Evolutionary conservation across 2,329 filamentous ascomycete species (phyloP), one percentile per base, ranked within the genome.

Genomic region (Diaporthe sp.): DNA sequence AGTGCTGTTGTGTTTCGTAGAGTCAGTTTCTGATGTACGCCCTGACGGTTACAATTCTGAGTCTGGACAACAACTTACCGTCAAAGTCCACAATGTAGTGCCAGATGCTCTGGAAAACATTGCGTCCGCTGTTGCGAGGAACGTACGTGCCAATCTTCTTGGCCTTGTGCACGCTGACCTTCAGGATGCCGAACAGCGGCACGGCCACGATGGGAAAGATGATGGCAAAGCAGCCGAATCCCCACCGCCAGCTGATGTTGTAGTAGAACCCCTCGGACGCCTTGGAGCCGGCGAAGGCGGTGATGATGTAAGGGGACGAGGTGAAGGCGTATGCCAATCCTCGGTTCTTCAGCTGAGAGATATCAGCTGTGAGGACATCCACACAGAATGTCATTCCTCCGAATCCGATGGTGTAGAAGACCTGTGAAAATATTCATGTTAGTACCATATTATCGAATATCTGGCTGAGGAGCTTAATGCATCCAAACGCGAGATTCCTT

Each of bases 311-410:
- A 1, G 92, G 92, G 0, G 91, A 89, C 49, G 89, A 87, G 34
- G 91, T 91, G 76, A 93, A 88, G 6, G 90, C 90, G 53, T 90
- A 90, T 13, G 92, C 88, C 75, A 94, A 85, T 15, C 89, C 90
- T 80, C 92, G 89, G 79, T 92, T 92, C 80, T 89, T 88, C n/a
- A 94, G 83, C 51, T 88, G 87, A 22, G 91, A 92, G 3, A 89
- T 91, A 79, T 94, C 92, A 71, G 92, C 90, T 58, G 91, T 89
- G 80, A 94, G 90, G 44, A 94, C 89, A 74, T 90, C 89, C 75
- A 92, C 85, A 42, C 90, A 86, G 79, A 91, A 93, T 39, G 88
- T 87, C 75, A 92, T 85, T 44, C 90, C 91, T 57, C 88, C 89
- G 76, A 84, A 85, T 9, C 92, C 92, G 61, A 92, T 87, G 74